Base-by-base conservation (phyloP, 1,284 basidiomycete genomes). In the Phellinidium pouzarii region DNA sequence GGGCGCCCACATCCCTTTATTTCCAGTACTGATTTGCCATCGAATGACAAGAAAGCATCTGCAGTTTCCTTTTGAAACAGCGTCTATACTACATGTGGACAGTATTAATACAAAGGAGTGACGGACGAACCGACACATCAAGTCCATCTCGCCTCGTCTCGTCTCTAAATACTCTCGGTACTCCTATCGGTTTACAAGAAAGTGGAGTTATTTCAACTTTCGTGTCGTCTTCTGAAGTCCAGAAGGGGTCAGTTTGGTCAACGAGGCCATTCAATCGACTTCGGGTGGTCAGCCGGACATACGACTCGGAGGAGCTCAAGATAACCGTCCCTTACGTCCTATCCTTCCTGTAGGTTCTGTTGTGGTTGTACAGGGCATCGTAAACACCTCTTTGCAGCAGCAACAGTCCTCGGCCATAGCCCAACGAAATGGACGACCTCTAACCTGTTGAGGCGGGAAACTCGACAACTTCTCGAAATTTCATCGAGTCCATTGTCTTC, bases 291-390 rank as follows among this genome's bases (percentile, higher is more conserved):
- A 48, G 52, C n/a, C 42, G 56, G 12, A 52, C 58, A 14, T 58
- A 34, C 45, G 40, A 50, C 37, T 48, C 23, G 20, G n/a, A n/a
- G n/a, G n/a, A n/a, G n/a, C 56, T 58, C 25, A 43, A 27, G 44
- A 25, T 26, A 45, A 41, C 40, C 47, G 59, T 29, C 31, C 57
- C n/a, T 50, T 62, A 31, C 70, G 75, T 26, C 75, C 75, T 54
- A 85, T 86, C 61, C 83, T 84, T 31, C 80, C 84, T 1, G 79
- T 83, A 0, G 84, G 85, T 17, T 86, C 86, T 1, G 74, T 88
- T 6, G 86, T 88, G 29, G 82, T 88, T 29, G 85, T 88, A 0
- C 85, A 88, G 65, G 85, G 85, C 43, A 84, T 88, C 41, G 86
- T 88, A 1, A 85, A 88, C 58, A 88, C 86, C 0, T 82, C 82